phyloP scores from a whole-genome alignment of 208 protist species.

The Acanthamoeba sp. region DNA sequence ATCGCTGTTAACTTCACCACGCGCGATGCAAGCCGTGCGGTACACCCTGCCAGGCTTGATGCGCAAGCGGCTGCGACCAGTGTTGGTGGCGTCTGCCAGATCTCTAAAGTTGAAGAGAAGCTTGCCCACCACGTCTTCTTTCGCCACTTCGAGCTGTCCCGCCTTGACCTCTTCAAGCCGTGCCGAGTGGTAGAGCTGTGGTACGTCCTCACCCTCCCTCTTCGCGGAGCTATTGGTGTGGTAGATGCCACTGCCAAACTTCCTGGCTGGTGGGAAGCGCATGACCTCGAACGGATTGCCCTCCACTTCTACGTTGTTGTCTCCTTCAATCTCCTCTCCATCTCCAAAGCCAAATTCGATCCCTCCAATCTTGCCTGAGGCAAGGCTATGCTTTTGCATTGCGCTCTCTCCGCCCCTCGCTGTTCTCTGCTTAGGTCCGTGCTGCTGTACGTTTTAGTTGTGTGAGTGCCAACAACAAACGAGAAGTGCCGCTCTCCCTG shows the following conservation, averaged over 20 bases:
- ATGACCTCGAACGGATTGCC: slow-evolving; percentile 45
- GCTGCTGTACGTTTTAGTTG: no score
- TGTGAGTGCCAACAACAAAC: no score
- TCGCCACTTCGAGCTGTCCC: not conserved
- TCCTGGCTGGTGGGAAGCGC: slow-evolving; percentile 1
- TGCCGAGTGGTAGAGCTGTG: not conserved
- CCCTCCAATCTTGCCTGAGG: not conserved
- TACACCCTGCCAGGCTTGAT: not conserved
- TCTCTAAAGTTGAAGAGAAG: slow-evolving; percentile 59
- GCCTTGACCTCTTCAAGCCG: not conserved
- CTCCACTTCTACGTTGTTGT: not conserved
- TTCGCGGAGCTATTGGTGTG: not conserved
- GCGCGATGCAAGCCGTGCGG: slow-evolving; percentile 37
- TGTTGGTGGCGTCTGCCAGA: slow-evolving; percentile 34
- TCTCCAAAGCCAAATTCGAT: not conserved
- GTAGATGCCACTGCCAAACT: slow-evolving; percentile 47
- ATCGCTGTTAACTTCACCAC: slow-evolving; percentile 47
- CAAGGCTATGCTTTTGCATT: no score
- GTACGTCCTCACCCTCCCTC: not conserved
- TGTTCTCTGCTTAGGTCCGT: no score
- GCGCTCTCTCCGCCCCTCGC: no score
- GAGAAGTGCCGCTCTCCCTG: no score
- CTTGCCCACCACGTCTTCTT: slow-evolving; percentile 32
- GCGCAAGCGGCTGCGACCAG: not conserved
- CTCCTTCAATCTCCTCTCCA: not conserved